Evolutionary conservation across 371 early-diverging fungal species (phyloP).

Genomic region (Syncephalastrum racemosum): DNA sequence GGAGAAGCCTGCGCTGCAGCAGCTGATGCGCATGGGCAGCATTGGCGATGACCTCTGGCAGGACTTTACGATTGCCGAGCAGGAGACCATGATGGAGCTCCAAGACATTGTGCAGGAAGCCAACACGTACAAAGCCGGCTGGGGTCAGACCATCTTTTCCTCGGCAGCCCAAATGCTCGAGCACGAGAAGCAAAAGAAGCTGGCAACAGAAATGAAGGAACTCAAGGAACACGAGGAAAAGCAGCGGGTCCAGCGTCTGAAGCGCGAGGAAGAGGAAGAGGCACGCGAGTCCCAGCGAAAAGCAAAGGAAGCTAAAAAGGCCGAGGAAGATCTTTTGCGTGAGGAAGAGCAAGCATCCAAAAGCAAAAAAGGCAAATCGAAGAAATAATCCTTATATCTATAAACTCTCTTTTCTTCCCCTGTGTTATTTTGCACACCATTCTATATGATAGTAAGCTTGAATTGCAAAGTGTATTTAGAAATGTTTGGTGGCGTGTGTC

Average conservation of each 20-base stretch:
- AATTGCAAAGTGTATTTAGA: too few species aligned
- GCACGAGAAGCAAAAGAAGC: slow-evolving; percentile 52
- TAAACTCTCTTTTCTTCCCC: too few species aligned
- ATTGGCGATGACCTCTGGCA: slow-evolving; percentile 88
- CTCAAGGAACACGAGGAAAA: slow-evolving; percentile 49
- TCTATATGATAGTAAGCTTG: too few species aligned
- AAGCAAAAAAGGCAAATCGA: slow-evolving; percentile 6
- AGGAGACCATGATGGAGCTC: slow-evolving; percentile 79
- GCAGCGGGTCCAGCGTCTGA: slow-evolving; percentile 1
- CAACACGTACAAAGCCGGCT: slow-evolving; percentile 78
- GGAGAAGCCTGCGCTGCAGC: slow-evolving; percentile 78
- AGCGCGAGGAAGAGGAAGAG: slow-evolving; percentile 5
- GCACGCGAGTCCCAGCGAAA: slow-evolving; percentile 10
- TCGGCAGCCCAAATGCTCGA: slow-evolving; percentile 81
- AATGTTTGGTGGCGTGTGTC: too few species aligned
- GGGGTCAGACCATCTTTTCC: slow-evolving; percentile 86
- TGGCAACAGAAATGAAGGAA: slow-evolving; percentile 49
- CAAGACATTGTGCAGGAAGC: slow-evolving; percentile 83
- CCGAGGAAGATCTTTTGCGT: slow-evolving; percentile 22
- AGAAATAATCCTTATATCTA: neutral
- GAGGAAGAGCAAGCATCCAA: slow-evolving; percentile 17
- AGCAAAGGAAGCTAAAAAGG: slow-evolving; percentile 25
- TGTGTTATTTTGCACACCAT: too few species aligned
- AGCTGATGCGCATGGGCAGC: slow-evolving; percentile 78
- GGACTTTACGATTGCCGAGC: slow-evolving; percentile 77